Evolutionary conservation across 352 stramenopile genomes (phyloP).

Genomic region (Globisporangium alternatum): DNA sequence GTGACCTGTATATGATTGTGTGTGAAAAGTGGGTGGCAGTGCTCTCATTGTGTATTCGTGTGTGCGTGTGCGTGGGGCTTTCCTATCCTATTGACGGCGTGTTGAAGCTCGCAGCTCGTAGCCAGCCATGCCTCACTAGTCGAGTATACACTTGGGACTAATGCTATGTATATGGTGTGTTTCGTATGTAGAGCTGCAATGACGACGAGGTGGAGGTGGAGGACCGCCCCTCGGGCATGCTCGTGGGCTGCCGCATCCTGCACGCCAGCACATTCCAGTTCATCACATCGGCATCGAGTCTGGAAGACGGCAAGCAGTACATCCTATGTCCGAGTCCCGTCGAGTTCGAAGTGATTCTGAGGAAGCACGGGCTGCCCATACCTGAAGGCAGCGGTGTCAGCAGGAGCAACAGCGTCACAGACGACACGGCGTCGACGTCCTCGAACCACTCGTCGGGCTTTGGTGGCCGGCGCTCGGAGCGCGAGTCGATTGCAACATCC

Average conservation of each 20-base stretch:
- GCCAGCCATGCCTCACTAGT: not conserved
- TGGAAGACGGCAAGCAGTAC: conserved; percentile 77
- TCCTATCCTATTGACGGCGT: not conserved
- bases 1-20: not conserved
- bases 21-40: not conserved
- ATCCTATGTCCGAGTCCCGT: conserved; percentile 44
- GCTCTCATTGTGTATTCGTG: not conserved
- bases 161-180: not conserved
- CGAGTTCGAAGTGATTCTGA: conserved; percentile 38
- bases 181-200: conserved; percentile 50
- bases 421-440: conserved; percentile 23
- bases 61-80: not conserved
- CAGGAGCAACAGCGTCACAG: conserved; percentile 12
- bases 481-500: conserved; percentile 45
- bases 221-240: conserved; percentile 46
- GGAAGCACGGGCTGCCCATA: conserved; percentile 41
- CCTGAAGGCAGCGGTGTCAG: conserved; percentile 16
- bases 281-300: conserved; percentile 31
- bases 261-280: conserved; percentile 46
- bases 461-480: conserved; percentile 19
- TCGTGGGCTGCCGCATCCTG: conserved; percentile 58
- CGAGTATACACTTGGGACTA: not conserved
- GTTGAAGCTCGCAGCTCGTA: not conserved
- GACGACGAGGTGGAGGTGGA: conserved; percentile 71
- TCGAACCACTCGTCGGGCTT: not conserved